phyloP scores from a whole-genome alignment of 2,329 filamentous ascomycete genomes.

The Diaporthe longicolla region DNA sequence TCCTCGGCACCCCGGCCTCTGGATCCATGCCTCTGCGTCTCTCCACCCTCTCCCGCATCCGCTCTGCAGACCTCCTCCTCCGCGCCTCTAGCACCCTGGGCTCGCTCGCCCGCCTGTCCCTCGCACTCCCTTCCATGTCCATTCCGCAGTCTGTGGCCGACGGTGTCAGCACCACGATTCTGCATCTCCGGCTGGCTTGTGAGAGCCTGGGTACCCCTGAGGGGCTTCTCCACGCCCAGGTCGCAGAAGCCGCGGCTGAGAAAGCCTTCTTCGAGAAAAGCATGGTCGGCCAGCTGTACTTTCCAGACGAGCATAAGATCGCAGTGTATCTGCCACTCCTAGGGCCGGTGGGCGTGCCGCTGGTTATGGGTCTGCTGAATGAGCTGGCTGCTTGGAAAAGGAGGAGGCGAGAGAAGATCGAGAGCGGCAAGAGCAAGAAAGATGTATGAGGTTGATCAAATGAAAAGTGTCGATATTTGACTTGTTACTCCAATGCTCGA shows the following conservation, averaged over 20 bases:
- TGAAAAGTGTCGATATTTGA: too few relatives aligned
- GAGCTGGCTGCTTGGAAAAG: slow-evolving; percentile 78
- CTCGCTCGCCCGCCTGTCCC: slow-evolving; percentile 88
- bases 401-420: slow-evolving; percentile 60
- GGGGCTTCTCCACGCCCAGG: slow-evolving; percentile 84
- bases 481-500: neutral
- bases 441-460: slow-evolving; percentile 41
- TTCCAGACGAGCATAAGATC: slow-evolving; percentile 98
- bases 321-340: slow-evolving; percentile 94
- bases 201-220: slow-evolving; percentile 74
- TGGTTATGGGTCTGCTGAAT: slow-evolving; percentile 86
- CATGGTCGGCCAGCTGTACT: slow-evolving; percentile 99
- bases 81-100: slow-evolving; percentile 94
- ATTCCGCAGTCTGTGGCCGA: slow-evolving; percentile 90
- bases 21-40: slow-evolving; percentile 89
- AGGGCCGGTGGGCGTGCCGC: slow-evolving; percentile 90
- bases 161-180: slow-evolving; percentile 84
- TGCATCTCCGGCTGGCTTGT: slow-evolving; percentile 83
- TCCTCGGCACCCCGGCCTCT: slow-evolving; percentile 86
- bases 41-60: slow-evolving; percentile 86
- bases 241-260: slow-evolving; percentile 91
- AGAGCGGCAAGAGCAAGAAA: slow-evolving; percentile 52
- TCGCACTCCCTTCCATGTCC: slow-evolving; percentile 88
- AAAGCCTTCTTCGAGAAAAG: slow-evolving; percentile 98
- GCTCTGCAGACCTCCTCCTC: slow-evolving; percentile 86